These are phyloP conservation scores for Fusarium guadeloupense DNA, from an alignment of 2,329 filamentous ascomycete species.

Conservation along the genomic window DNA sequence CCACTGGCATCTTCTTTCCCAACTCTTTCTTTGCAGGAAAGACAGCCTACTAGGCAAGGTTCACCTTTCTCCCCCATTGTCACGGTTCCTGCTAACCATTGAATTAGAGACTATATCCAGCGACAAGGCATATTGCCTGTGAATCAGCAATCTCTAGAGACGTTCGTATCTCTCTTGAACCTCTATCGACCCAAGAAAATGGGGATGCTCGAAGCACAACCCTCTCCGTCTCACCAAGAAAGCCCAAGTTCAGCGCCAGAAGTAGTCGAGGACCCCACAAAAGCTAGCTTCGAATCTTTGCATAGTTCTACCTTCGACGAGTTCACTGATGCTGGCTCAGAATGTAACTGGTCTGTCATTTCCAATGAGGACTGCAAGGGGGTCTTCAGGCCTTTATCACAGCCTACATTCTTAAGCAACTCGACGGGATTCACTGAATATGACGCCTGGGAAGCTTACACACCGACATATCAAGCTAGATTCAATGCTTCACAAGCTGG, in stretches of 20 bases:
- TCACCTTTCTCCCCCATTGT: not conserved
- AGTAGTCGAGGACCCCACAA: not conserved
- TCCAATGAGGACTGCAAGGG: not conserved
- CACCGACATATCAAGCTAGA: not conserved
- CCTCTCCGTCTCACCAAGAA: too few relatives aligned
- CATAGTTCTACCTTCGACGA: not conserved
- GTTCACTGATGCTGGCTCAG: not conserved
- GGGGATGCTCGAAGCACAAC: not conserved
- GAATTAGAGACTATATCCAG: not conserved
- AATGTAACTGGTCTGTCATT: not conserved
- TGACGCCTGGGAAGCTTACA: not conserved
- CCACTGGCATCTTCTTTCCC: not conserved
- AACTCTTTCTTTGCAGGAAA: not conserved
- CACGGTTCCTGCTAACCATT: not conserved
- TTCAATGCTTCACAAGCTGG: not conserved
- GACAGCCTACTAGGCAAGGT: not conserved
- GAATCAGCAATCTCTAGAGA: slow-evolving; percentile 11
- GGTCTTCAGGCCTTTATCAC: not conserved
- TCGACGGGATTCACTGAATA: not conserved
- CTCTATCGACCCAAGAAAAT: not conserved
- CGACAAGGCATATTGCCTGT: not conserved
- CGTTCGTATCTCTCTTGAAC: not conserved
- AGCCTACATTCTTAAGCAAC: not conserved
- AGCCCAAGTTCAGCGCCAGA: not conserved
- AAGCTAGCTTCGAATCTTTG: not conserved